Percentiles rank a stretch among this genome's conserved stretches.
Evolutionary conservation across 345 rosid species (phyloP).

Genomic region (Aethionema arabicum): DNA sequence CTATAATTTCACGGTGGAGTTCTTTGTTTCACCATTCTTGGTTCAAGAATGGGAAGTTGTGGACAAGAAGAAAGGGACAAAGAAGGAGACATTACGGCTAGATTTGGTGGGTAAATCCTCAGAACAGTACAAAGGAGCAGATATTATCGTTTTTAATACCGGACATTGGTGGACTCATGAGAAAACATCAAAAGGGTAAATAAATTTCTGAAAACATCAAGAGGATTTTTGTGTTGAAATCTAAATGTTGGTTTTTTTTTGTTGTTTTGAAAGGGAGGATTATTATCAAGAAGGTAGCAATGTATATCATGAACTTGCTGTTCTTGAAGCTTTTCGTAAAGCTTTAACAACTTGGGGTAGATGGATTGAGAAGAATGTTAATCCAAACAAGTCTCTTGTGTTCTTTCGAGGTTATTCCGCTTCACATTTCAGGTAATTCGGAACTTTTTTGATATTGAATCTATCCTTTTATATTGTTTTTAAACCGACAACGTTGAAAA

Average conservation of each 20-base stretch:
- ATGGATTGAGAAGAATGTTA: constrained; percentile 85
- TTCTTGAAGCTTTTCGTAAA: constrained; percentile 89
- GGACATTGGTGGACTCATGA: constrained; percentile 99
- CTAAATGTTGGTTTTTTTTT: no score
- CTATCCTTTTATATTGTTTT: not conserved
- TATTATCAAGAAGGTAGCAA: constrained; percentile 98
- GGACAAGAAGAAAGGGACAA: constrained; percentile 51
- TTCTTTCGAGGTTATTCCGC: constrained; percentile 92
- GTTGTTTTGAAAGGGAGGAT: constrained; percentile 59
- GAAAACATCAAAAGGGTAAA: constrained; percentile 86
- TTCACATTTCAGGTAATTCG: constrained; percentile 79
- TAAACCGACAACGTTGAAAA: not conserved
- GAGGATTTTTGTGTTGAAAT: no score
- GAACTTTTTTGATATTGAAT: not conserved
- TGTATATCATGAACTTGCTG: constrained; percentile 73
- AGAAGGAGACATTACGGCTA: constrained; percentile 85
- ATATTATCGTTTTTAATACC: constrained; percentile 82
- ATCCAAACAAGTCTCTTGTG: constrained; percentile 70
- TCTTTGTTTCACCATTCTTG: constrained; percentile 90
- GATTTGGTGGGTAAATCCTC: constrained; percentile 80
- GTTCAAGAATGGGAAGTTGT: constrained; percentile 83
- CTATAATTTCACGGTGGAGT: constrained; percentile 72
- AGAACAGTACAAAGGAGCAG: constrained; percentile 70
- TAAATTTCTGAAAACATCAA: not conserved
- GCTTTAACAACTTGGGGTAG: constrained; percentile 94